A percentile compares a stretch with the other conserved stretches of the same genome.
Conservation (phyloP, 148 eudicot species). For the Fagopyrum tataricum region DNA sequence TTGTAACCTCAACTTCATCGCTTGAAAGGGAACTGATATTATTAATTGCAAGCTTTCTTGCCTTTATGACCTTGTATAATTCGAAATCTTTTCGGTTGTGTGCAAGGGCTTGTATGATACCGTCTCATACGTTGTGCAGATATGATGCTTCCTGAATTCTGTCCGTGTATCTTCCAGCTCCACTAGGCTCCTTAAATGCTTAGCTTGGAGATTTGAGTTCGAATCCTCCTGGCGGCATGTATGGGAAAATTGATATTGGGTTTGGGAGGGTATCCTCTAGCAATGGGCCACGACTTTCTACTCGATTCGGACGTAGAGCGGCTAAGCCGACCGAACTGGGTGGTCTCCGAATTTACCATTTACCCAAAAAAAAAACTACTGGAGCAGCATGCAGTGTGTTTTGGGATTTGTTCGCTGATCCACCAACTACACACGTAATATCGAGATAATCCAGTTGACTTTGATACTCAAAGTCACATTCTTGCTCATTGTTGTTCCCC, state of each 20-base stretch:
- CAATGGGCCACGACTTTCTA: too few relatives aligned
- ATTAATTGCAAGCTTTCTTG: too few relatives aligned
- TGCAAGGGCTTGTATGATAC: slow-evolving; percentile 19
- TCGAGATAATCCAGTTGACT: not conserved
- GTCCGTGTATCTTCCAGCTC: not conserved
- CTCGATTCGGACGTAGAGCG: too few relatives aligned
- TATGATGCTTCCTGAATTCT: too few relatives aligned
- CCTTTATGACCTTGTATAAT: slow-evolving; percentile 12
- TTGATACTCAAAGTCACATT: not conserved
- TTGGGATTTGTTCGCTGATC: not conserved
- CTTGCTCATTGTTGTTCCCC: slow-evolving; percentile 13
- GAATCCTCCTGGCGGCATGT: too few relatives aligned
- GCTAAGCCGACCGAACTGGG: too few relatives aligned
- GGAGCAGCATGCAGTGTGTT: not conserved
- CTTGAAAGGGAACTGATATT: slow-evolving; percentile 24
- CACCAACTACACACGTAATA: not conserved
- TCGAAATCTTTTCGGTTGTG: slow-evolving; percentile 42
- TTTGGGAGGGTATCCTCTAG: too few relatives aligned
- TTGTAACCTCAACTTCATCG: too few relatives aligned
- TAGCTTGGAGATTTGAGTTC: too few relatives aligned
- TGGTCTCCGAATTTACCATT: too few relatives aligned
- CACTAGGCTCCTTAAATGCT: not conserved
- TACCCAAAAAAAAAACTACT: not conserved
- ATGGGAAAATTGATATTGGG: too few relatives aligned
- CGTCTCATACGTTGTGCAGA: not conserved